These are phyloP conservation scores for Lactifluus piperatus DNA, from an alignment of 768 basidiomycete species.

Conservation along the genomic window DNA sequence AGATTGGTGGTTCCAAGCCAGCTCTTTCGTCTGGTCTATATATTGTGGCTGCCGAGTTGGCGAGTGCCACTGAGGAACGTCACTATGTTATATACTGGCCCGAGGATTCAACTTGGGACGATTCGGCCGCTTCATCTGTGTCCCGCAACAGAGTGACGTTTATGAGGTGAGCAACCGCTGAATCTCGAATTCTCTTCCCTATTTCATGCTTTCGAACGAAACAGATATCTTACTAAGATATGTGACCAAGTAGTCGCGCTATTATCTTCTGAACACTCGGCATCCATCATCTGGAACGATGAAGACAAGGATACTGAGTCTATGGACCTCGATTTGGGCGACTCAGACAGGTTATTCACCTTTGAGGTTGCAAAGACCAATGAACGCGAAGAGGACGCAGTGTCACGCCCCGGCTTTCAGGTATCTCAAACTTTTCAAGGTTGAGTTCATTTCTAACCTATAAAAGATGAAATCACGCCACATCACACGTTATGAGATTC, in stretches of 20 bases:
- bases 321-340: conserved; percentile 34
- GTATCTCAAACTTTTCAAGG: conserved; percentile 26
- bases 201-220: not conserved
- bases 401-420: conserved; percentile 35
- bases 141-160: conserved; percentile 49
- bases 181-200: not conserved
- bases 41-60: not conserved
- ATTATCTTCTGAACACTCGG: conserved; percentile 40
- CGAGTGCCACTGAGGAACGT: conserved; percentile 19
- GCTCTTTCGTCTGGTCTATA: not conserved
- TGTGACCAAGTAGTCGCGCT: conserved; percentile 46
- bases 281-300: conserved; percentile 38
- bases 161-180: conserved; percentile 38
- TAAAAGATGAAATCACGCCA: not conserved
- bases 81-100: conserved; percentile 55
- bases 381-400: conserved; percentile 47
- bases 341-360: conserved; percentile 40
- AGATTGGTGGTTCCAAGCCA: not conserved
- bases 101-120: conserved; percentile 50
- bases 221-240: conserved; percentile 21
- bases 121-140: conserved; percentile 36
- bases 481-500: not conserved
- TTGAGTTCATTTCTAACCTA: not conserved
- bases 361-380: conserved; percentile 48
- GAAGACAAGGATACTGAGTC: conserved; percentile 22